Base-by-base conservation (phyloP, 306 rosid species). In the Quercus aquifolioides region DNA sequence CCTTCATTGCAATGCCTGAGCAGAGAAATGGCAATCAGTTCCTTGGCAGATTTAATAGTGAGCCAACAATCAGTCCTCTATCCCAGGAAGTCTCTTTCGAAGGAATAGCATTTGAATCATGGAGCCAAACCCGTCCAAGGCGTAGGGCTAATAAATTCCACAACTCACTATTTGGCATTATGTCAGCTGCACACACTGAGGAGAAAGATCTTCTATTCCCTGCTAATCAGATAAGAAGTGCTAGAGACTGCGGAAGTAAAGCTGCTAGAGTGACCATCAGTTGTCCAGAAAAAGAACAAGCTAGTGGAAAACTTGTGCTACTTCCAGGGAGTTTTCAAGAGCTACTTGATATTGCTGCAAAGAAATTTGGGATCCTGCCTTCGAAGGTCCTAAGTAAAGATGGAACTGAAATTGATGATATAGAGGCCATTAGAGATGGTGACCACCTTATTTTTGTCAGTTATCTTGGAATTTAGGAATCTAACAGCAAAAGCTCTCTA, bases 361-460 rank as follows among this genome's bases (percentile, higher is more conserved):
- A 89, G 86, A 95, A 89, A 84, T 90, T 88, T 55, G 90, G 93
- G 60, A 9, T 89, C 43, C 17, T 9, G 59, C 79, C 73, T 5
- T 33, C 62, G n/a, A 93, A 87, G 79, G 84, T 95, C 69, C 55
- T 93, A 1, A 77, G 69, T 85, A 85, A 81, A 85, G 92, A 85
- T 70, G 98, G 98, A 69, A 93, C 88, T 78, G 93, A 88, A 79
- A 88, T 95, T 73, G 98, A 93, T n/a, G 83, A 84, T 30, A 64
- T 90, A 76, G 94, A 93, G 15, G 98, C 93, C 21, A 90, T 95
- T 81, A 95, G 98, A 76, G 98, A 95, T 38, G 94, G 92, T 51
- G 99, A 95, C 74, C 89, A 89, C 81, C 91, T 95, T 58, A 30
- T 88, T 77, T 90, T 95, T 79, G 86, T 83, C 5, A 77, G 82